Percentiles rank a stretch among this genome's conserved stretches.
These are phyloP conservation scores for Aspergillus costaricaensis DNA, from an alignment of 2,329 filamentous ascomycete species.

Conservation along the genomic window DNA sequence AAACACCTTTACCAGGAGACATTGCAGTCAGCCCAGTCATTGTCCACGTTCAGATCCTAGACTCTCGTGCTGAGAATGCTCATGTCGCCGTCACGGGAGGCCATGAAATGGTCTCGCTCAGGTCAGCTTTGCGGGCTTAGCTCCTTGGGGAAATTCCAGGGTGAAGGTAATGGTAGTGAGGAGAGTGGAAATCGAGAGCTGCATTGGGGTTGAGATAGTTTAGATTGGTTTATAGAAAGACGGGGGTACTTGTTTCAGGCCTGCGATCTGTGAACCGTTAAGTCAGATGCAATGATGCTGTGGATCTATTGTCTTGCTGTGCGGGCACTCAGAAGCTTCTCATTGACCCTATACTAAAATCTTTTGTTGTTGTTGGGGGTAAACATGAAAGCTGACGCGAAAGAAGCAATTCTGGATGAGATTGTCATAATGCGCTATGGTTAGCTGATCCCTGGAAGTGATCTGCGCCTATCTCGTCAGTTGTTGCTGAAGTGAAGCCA, in stretches of 20 bases:
- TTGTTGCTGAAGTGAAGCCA: background rate
- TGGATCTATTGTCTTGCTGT: background rate
- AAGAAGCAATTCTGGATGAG: background rate
- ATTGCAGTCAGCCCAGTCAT: background rate
- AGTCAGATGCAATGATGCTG: background rate
- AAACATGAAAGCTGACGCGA: background rate
- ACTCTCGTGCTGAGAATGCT: background rate
- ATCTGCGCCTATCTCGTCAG: background rate
- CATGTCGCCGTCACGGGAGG: background rate
- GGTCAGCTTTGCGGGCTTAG: background rate
- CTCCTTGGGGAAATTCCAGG: background rate
- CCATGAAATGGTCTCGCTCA: background rate
- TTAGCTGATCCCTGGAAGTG: background rate
- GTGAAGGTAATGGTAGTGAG: background rate
- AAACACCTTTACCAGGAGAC: background rate
- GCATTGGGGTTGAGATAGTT: background rate
- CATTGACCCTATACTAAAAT: background rate
- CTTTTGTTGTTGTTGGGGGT: too few relatives aligned
- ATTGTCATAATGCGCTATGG: background rate
- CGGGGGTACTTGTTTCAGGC: too few relatives aligned
- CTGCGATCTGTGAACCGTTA: background rate
- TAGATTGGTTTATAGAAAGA: too few relatives aligned
- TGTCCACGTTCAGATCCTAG: background rate
- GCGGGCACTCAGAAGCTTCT: background rate
- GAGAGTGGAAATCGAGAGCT: background rate